Conservation (phyloP, 345 rosid species). For the Citrus maxima region DNA sequence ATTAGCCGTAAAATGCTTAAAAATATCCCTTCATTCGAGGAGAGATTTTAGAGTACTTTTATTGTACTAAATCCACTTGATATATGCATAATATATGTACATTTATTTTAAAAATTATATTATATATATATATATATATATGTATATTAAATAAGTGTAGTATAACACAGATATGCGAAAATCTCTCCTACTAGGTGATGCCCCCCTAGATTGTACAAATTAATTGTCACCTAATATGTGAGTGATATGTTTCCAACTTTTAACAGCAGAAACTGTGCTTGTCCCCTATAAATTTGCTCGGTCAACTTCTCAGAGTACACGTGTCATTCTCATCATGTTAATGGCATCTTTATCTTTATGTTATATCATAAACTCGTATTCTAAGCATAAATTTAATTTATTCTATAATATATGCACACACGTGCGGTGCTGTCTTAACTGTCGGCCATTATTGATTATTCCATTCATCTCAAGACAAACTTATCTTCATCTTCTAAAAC, state of each 20-base stretch:
- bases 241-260: conserved; percentile 15
- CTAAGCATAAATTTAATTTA: not conserved
- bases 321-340: not conserved
- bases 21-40: no score
- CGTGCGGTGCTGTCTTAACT: not conserved
- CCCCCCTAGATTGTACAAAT: no score
- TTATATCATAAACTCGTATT: not conserved
- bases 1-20: not conserved
- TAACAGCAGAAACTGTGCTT: conserved; percentile 22
- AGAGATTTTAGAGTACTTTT: no score
- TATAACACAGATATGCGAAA: no score
- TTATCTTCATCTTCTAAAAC: not conserved
- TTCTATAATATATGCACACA: not conserved
- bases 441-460: not conserved
- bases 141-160: no score
- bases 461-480: not conserved
- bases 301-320: not conserved
- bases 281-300: conserved; percentile 4
- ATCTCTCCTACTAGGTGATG: no score
- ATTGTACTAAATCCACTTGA: no score
- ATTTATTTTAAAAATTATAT: no score
- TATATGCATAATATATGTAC: no score
- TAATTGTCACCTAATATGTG: not conserved
- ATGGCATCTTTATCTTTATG: not conserved
- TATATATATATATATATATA: no score